phyloP scores from a whole-genome alignment of 1,139 yeast species.

The Scheffersomyces parashehatae region DNA sequence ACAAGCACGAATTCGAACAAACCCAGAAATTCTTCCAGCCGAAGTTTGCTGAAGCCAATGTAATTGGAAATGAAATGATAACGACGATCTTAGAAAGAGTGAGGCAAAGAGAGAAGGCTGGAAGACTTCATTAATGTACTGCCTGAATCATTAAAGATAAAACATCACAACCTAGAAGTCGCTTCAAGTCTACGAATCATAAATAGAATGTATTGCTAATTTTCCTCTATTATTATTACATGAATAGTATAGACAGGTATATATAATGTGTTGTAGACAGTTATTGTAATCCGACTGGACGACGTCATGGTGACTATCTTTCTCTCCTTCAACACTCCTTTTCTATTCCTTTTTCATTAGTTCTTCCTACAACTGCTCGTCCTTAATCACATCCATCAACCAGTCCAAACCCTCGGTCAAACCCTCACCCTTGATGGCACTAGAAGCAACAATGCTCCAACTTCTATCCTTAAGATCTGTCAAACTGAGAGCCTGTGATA shows the following conservation, averaged over 20 bases:
- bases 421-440: conserved; percentile 96
- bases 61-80: conserved; percentile 94
- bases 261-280: too few relatives aligned
- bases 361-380: conserved; percentile 63
- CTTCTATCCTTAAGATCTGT: conserved; percentile 92
- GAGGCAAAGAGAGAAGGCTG: conserved; percentile 33
- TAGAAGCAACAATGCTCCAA: conserved; percentile 97
- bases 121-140: too few relatives aligned
- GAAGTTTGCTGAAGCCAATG: conserved; percentile 86
- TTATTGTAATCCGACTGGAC: too few relatives aligned
- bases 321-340: too few relatives aligned
- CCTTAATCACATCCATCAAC: conserved; percentile 94
- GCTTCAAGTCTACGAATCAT: too few relatives aligned
- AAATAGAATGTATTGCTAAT: too few relatives aligned
- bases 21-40: conserved; percentile 82
- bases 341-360: too few relatives aligned
- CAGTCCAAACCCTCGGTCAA: conserved; percentile 95
- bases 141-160: too few relatives aligned
- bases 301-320: too few relatives aligned
- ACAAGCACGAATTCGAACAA: conserved; percentile 68
- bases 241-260: too few relatives aligned
- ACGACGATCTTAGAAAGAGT: conserved; percentile 69
- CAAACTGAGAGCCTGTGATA: conserved; percentile 79
- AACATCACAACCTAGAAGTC: too few relatives aligned
- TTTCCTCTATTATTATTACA: too few relatives aligned